These are phyloP conservation scores for Agaricus subrufescens DNA, from an alignment of 768 basidiomycete species.

Conservation along the genomic window DNA sequence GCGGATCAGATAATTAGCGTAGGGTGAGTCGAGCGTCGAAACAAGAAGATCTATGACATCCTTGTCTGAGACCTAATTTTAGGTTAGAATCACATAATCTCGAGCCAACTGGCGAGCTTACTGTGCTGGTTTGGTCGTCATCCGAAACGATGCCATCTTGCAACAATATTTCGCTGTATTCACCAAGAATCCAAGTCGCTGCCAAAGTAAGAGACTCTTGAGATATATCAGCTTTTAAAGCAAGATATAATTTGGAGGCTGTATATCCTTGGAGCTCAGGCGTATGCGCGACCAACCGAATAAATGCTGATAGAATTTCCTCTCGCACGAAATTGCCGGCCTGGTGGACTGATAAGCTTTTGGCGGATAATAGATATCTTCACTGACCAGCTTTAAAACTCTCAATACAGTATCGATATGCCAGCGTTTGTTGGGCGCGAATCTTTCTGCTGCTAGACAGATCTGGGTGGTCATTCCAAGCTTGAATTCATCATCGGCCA, in stretches of 20 bases:
- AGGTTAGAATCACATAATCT: background rate
- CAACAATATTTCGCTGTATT: slow-evolving; percentile 88
- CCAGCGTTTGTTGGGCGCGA: slow-evolving; percentile 97
- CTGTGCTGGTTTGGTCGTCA: slow-evolving; percentile 65
- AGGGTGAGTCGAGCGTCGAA: slow-evolving; percentile 88
- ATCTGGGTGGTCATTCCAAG: slow-evolving; percentile 97
- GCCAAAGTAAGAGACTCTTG: slow-evolving; percentile 94
- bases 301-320: slow-evolving; percentile 92
- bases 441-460: slow-evolving; percentile 90
- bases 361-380: background rate
- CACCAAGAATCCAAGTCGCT: slow-evolving; percentile 94
- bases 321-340: slow-evolving; percentile 98
- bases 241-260: slow-evolving; percentile 83
- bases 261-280: slow-evolving; percentile 97
- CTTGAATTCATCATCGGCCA: slow-evolving; percentile 99
- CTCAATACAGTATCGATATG: slow-evolving; percentile 97
- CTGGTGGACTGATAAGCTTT: slow-evolving; percentile 32
- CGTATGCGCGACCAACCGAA: slow-evolving; percentile 93
- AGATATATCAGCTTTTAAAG: slow-evolving; percentile 87
- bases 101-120: slow-evolving; percentile 25
- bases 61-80: slow-evolving; percentile 63
- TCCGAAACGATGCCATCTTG: slow-evolving; percentile 74
- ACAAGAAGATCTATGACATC: slow-evolving; percentile 85
- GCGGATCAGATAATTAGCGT: slow-evolving; percentile 84
- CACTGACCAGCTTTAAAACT: slow-evolving; percentile 79